Evolutionary conservation across 768 basidiomycete genomes (phyloP).

Genomic region (Boletus insuetus): DNA sequence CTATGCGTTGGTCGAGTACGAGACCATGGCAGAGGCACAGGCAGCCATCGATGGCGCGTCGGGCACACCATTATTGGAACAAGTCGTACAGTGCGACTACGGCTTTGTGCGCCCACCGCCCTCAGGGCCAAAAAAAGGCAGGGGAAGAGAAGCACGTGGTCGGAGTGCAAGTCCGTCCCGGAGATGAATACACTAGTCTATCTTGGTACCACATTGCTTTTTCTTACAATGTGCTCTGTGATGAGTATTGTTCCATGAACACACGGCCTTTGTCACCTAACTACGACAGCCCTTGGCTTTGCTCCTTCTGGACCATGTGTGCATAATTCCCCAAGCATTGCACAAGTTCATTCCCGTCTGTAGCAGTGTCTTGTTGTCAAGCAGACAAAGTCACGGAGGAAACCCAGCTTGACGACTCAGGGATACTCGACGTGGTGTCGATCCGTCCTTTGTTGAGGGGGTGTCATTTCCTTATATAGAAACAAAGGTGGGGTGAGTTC

Average conservation of each 20-base stretch:
- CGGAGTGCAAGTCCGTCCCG: constrained; percentile 81
- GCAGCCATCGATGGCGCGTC: constrained; percentile 89
- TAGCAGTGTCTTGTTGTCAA: constrained; percentile 4
- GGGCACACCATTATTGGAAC: constrained; percentile 81
- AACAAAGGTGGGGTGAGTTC: constrained; percentile 3
- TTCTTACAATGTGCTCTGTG: neutral
- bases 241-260: neutral
- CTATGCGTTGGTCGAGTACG: constrained; percentile 97
- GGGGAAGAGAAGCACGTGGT: constrained; percentile 56
- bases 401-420: neutral
- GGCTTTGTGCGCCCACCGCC: constrained; percentile 87
- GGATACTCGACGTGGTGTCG: neutral
- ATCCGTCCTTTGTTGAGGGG: constrained; percentile 9
- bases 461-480: constrained; percentile 11
- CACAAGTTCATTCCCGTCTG: constrained; percentile 11
- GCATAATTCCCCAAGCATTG: neutral
- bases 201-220: neutral
- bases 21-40: constrained; percentile 92
- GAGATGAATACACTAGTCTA: constrained; percentile 36
- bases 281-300: neutral
- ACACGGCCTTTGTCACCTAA: neutral
- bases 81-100: constrained; percentile 86
- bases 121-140: constrained; percentile 74
- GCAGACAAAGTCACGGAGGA: neutral
- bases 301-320: constrained; percentile 3